Evolutionary conservation across 148 eudicot genomes (phyloP).

Genomic region (Vaccinium corymbosum): DNA sequence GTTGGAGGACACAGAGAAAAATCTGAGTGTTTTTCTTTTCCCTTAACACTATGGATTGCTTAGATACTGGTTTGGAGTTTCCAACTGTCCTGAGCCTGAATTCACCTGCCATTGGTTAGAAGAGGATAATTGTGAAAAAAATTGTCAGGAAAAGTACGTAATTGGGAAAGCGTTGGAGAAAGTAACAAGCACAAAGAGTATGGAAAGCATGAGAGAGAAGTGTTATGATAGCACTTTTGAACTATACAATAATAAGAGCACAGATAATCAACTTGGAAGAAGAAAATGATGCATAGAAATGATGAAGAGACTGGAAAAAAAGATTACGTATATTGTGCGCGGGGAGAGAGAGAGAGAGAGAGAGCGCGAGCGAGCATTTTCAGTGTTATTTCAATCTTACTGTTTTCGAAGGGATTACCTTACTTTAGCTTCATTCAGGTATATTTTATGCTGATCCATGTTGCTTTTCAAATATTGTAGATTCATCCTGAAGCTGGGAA

Average conservation of each 20-base stretch:
- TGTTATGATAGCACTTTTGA: background rate
- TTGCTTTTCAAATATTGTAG: slow-evolving; percentile 34
- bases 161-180: background rate
- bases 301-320: background rate
- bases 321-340: background rate
- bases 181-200: background rate
- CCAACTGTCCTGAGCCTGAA: background rate
- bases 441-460: background rate
- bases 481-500: slow-evolving; percentile 89
- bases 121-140: background rate
- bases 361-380: background rate
- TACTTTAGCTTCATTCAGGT: background rate
- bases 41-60: background rate
- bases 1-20: background rate
- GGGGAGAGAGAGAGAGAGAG: background rate
- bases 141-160: background rate
- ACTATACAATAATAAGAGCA: background rate
- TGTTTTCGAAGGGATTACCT: background rate
- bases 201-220: background rate
- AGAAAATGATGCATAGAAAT: background rate
- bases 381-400: background rate
- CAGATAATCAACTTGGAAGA: background rate
- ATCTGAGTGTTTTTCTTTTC: background rate
- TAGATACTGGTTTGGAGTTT: background rate
- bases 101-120: background rate